Percentiles rank a stretch among this genome's conserved stretches.
Evolutionary conservation across 2,329 filamentous ascomycete species (phyloP).

Genomic region (Capronia americana): DNA sequence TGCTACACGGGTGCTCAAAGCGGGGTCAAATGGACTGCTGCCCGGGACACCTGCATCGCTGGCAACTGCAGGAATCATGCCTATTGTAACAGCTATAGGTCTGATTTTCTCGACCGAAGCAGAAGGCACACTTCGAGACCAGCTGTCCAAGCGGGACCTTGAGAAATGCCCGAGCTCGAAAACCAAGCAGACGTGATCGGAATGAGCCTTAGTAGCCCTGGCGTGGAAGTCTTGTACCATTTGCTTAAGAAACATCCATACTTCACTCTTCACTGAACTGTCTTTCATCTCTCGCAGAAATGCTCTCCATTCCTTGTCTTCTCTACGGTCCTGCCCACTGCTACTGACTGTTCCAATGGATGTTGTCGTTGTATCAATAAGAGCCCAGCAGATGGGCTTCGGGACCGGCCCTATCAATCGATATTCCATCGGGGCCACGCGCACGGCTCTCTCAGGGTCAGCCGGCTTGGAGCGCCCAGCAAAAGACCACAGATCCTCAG

Average conservation of each 20-base stretch:
- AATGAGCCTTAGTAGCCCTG: neutral
- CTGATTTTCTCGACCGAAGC: neutral
- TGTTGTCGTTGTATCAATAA: neutral
- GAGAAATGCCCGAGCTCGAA: neutral
- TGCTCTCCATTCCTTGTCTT: neutral
- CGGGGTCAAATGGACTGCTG: conserved; percentile 7
- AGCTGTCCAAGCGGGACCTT: neutral
- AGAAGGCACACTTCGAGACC: conserved; percentile 1
- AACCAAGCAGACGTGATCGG: neutral
- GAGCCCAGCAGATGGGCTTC: neutral
- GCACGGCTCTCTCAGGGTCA: too few relatives aligned
- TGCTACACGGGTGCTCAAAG: conserved; percentile 6
- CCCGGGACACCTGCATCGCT: conserved; percentile 4
- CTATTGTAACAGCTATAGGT: conserved; percentile 13
- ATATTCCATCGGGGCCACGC: neutral
- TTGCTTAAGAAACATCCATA: neutral
- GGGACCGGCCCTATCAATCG: neutral
- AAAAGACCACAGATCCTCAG: neutral
- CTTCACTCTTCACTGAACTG: conserved; percentile 11
- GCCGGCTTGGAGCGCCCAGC: too few relatives aligned
- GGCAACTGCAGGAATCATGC: conserved; percentile 15
- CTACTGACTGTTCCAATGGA: neutral
- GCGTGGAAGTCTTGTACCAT: neutral
- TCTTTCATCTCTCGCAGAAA: neutral
- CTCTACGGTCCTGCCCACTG: neutral